phyloP scores from a whole-genome alignment of 1,139 yeast species.

The Schwanniomyces etchellsii region DNA sequence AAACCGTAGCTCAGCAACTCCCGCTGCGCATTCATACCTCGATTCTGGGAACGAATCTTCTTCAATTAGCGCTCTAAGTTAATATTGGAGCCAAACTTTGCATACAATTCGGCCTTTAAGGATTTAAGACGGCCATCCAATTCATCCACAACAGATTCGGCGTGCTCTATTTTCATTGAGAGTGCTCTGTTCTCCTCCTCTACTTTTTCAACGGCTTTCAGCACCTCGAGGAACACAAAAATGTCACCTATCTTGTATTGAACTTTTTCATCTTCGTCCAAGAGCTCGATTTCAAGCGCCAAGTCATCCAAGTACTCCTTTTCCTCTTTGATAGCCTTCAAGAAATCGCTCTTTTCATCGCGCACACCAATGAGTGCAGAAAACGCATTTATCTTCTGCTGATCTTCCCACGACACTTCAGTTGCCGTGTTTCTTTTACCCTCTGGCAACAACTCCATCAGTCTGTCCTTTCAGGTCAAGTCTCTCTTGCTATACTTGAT shows the following conservation, averaged over 20 bases:
- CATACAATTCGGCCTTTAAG: constrained; percentile 71
- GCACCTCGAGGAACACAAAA: constrained; percentile 62
- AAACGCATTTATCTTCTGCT: constrained; percentile 80
- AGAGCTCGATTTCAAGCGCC: constrained; percentile 74
- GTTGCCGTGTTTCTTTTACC: constrained; percentile 60
- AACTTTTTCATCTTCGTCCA: constrained; percentile 73
- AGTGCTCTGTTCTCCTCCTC: constrained; percentile 55
- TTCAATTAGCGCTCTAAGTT: constrained; percentile 64
- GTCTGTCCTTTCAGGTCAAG: constrained; percentile 4
- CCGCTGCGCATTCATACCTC: too few relatives aligned
- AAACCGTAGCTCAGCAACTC: too few relatives aligned
- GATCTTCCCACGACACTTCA: constrained; percentile 87
- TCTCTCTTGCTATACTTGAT: too few relatives aligned
- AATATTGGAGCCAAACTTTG: constrained; percentile 85
- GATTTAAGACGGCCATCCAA: constrained; percentile 50
- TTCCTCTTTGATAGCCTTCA: constrained; percentile 53
- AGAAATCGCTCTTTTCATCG: constrained; percentile 48
- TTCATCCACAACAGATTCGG: constrained; percentile 44
- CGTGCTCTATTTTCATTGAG: constrained; percentile 40
- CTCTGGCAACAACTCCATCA: constrained; percentile 56
- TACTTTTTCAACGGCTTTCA: constrained; percentile 59
- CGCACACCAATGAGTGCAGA: constrained; percentile 73
- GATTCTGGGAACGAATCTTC: too few relatives aligned
- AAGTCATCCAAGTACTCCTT: constrained; percentile 89
- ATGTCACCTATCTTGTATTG: constrained; percentile 72